phyloP scores from a whole-genome alignment of 805 yeast genomes.

The Sugiyamaella qingdaonensis region DNA sequence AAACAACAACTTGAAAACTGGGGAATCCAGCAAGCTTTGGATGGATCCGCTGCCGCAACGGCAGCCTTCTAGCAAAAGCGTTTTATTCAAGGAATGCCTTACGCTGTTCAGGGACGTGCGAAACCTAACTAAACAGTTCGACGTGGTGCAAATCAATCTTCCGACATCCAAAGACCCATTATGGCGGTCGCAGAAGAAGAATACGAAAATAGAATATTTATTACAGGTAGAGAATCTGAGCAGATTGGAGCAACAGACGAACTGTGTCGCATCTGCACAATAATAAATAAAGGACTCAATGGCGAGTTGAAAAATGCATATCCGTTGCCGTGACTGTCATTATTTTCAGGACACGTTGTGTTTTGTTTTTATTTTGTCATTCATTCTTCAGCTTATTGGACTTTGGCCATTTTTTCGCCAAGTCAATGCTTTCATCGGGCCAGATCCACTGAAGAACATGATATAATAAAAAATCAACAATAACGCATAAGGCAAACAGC shows the following conservation, averaged over 20 bases:
- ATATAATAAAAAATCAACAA: constrained; percentile 70
- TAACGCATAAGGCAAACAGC: constrained; percentile 71
- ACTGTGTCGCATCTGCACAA: background rate
- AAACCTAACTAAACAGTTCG: background rate
- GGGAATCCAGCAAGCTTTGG: background rate
- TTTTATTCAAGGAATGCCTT: background rate
- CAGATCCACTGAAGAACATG: constrained; percentile 61
- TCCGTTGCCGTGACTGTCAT: too few relatives aligned
- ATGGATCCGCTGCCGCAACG: background rate
- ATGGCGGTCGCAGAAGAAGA: constrained; percentile 10
- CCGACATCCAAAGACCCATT: background rate
- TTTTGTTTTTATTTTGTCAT: background rate
- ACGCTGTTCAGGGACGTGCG: constrained; percentile 4
- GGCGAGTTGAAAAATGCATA: too few relatives aligned
- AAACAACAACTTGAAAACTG: background rate
- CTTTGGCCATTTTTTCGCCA: constrained; percentile 70
- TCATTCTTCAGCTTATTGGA: background rate
- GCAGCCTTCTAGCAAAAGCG: background rate
- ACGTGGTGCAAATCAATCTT: background rate
- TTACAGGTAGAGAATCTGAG: constrained; percentile 4
- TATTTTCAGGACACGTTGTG: too few relatives aligned
- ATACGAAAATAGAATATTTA: background rate
- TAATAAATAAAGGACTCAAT: background rate
- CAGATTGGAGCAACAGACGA: constrained; percentile 2
- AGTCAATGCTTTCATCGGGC: constrained; percentile 69